Evolutionary conservation across 2,329 filamentous ascomycete genomes (phyloP), one percentile per base, ranked within the genome.

Genomic region (Fusarium denticulatum): DNA sequence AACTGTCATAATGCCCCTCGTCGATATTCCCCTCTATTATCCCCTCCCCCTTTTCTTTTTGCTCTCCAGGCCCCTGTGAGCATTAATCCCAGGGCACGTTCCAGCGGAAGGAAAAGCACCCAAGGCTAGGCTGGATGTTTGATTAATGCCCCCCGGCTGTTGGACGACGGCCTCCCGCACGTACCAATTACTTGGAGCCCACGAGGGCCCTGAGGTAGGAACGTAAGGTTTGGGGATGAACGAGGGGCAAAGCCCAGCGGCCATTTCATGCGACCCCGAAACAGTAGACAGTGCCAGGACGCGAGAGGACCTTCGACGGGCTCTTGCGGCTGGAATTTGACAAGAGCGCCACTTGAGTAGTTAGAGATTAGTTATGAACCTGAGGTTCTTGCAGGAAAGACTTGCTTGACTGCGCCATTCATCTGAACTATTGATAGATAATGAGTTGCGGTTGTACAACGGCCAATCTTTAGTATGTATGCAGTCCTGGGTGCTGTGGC

Each of bases 181-280:
- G 73, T 40, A 71, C 73, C 63, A 75, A 39, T 61, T 42, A 36
- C 34, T 36, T 18, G 34, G 9, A 63, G 53, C 60, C 60, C 56
- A 70, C 53, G 64, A 74, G 65, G 67, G 58, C 47, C 59, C 61
- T 69, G 49, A 46, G 62, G 63, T 67, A 71, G 62, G 57, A 71
- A 63, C 47, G 37, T 60, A 69, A 69, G 52, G 64, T 58, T 50
- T 69, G 40, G 60, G 62, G 67, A 68, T 53, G 47, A 59, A 61
- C 58, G 71, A 74, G 74, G 76, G 76, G 67, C 74, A 67, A 55
- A 71, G 52, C 59, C 64, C 58, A 62, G 67, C 61, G 70, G 67
- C 59, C 72, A 73, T 58, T 78, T 78, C 73, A 78, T 78, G 71
- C 74, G 69, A 75, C 73, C 76, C 71, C 56, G 59, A 69, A 65